phyloP scores from a whole-genome alignment of 805 yeast species.

The Candida hispaniensis region DNA sequence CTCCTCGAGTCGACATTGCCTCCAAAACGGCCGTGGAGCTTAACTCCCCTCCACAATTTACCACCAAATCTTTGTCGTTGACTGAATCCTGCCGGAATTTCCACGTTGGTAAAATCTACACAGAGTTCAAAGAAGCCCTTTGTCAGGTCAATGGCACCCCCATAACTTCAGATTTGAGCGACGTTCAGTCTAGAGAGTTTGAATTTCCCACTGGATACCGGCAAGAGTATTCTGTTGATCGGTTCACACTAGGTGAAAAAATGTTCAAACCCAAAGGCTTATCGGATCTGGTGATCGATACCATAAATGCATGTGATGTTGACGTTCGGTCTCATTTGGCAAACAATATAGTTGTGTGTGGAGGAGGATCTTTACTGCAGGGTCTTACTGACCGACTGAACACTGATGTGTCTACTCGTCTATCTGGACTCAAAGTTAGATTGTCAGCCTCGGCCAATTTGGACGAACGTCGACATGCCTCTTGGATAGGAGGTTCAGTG shows the following conservation, averaged over 20 bases:
- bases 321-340: slow-evolving; percentile 85
- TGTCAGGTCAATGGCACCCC: slow-evolving; percentile 34
- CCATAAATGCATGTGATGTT: slow-evolving; percentile 47
- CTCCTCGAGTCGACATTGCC: slow-evolving; percentile 42
- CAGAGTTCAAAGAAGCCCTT: slow-evolving; percentile 39
- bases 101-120: slow-evolving; percentile 39
- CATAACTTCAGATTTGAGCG: slow-evolving; percentile 29
- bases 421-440: slow-evolving; percentile 80
- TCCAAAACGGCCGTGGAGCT: slow-evolving; percentile 32
- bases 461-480: slow-evolving; percentile 64
- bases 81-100: slow-evolving; percentile 44
- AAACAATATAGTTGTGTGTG: slow-evolving; percentile 78
- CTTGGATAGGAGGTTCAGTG: slow-evolving; percentile 92
- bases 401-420: slow-evolving; percentile 52
- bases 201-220: slow-evolving; percentile 56
- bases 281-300: slow-evolving; percentile 48
- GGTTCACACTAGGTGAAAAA: slow-evolving; percentile 60
- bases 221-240: slow-evolving; percentile 46
- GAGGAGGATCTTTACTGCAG: slow-evolving; percentile 71
- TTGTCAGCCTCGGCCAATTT: slow-evolving; percentile 66
- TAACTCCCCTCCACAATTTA: slow-evolving; percentile 29
- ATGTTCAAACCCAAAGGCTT: slow-evolving; percentile 55
- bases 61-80: slow-evolving; percentile 29
- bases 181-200: slow-evolving; percentile 33
- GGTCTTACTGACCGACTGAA: slow-evolving; percentile 70